Evolutionary conservation across 768 basidiomycete genomes (phyloP), one percentile per base, ranked within the genome.

Genomic region (Jaapia argillacea): DNA sequence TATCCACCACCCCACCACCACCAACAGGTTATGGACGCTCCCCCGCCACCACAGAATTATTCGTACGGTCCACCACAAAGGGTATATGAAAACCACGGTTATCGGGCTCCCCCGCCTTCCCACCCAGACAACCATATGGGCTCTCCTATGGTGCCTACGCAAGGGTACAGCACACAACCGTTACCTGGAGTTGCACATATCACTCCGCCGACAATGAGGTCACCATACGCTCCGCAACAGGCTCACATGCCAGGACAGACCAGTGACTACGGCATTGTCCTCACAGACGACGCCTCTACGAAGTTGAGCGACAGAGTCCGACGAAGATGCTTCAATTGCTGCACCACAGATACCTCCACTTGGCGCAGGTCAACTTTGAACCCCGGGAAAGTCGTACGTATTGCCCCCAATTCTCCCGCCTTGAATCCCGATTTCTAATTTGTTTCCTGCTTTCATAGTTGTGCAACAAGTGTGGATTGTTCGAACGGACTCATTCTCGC

Each of bases 311-410:
- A 86, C 56, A 71, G 83, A 31, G 80, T 88, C 40, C 71, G 85
- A 22, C 63, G 85, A 27, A 66, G 84, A 38, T 88, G 85, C 60
- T 87, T 82, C 72, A 88, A 88, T 58, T 88, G 85, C 60, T 80
- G 81, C 58, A 87, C 85, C 21, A 86, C 85, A 12, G 85, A 88
- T 49, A 87, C 86, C 24, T 81, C 79, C 40, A 87, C 85, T 21
- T 88, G 85, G 85, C 63, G 85, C 26, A 63, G 85, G 47, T 79
- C 76, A 13, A 85, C 83, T 54, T 71, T 88, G 46, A 79, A 75
- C 46, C 85, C 84, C 1, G 85, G 85, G 22, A 88, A 88, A 74
- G 85, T 88, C 51, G 73, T 72, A 49, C 45, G 73, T 52, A 4
- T 22, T 10, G 16, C 10, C 31, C n/a, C n/a, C n/a, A n/a, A 16